Conservation (phyloP, 495 filamentous ascomycete species). For the Aspergillus olivimuriae region DNA sequence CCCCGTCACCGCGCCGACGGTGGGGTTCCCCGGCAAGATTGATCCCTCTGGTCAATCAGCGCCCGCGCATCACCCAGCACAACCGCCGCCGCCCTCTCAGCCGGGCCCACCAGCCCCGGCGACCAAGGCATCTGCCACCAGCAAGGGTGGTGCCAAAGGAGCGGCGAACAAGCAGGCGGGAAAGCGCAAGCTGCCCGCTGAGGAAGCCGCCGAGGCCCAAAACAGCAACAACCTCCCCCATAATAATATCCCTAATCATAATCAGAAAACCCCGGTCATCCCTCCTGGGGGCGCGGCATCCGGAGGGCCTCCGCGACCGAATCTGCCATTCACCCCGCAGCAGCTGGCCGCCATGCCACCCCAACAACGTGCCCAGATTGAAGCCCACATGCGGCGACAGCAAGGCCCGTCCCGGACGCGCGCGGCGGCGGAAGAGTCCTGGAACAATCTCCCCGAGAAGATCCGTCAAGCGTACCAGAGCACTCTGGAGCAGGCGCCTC, state of each 20-base stretch:
- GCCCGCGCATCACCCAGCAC: too few relatives aligned
- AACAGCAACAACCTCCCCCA: too few relatives aligned
- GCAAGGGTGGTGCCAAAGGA: constrained; percentile 14
- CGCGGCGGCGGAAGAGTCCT: constrained; percentile 31
- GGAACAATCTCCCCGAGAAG: constrained; percentile 33
- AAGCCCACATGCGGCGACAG: constrained; percentile 32
- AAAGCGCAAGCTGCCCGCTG: constrained; percentile 55
- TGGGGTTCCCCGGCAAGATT: constrained; percentile 19
- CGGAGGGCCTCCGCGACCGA: constrained; percentile 32
- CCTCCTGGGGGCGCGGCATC: too few relatives aligned
- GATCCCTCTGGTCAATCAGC: constrained; percentile 16
- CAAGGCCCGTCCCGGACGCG: neutral
- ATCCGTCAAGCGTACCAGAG: constrained; percentile 35
- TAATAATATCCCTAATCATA: too few relatives aligned
- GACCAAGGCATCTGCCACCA: constrained; percentile 18
- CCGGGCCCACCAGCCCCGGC: constrained; percentile 10
- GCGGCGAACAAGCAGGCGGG: constrained; percentile 30
- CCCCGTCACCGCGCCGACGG: constrained; percentile 19
- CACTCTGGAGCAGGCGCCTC: constrained; percentile 27
- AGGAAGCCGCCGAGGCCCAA: constrained; percentile 55
- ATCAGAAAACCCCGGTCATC: too few relatives aligned
- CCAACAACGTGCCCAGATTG: constrained; percentile 41
- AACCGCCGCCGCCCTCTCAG: constrained; percentile 12
- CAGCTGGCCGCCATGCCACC: constrained; percentile 48
- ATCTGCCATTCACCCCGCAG: constrained; percentile 34